Conservation (phyloP, 2,329 filamentous ascomycete species). For the Penicillium occitanis region DNA sequence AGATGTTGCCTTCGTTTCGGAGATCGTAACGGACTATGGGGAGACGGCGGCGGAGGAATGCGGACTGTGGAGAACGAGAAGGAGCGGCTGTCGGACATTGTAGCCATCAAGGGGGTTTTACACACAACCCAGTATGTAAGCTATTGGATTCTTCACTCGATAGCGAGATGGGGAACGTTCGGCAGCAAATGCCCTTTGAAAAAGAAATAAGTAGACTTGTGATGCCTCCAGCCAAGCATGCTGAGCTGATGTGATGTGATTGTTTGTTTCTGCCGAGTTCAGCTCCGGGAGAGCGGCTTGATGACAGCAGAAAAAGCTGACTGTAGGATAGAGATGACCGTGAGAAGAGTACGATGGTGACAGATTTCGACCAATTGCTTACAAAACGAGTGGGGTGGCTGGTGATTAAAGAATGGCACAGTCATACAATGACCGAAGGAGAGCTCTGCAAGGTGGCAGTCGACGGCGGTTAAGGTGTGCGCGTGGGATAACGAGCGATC, state of each 20-base stretch:
- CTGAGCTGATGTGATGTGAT: conserved; percentile 14
- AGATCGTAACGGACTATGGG: conserved; percentile 40
- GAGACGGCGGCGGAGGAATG: conserved; percentile 32
- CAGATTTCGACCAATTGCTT: conserved; percentile 11
- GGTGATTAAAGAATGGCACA: background rate
- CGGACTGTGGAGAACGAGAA: conserved; percentile 33
- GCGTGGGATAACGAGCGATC: background rate
- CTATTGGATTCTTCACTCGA: conserved; percentile 7
- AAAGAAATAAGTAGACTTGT: conserved; percentile 10
- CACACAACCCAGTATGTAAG: conserved; percentile 6
- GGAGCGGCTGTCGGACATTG: conserved; percentile 30
- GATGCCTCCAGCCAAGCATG: conserved; percentile 18
- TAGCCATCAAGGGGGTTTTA: conserved; percentile 1
- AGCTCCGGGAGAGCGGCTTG: conserved; percentile 1
- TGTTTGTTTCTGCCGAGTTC: conserved; percentile 4
- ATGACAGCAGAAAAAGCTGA: background rate
- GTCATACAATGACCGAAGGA: background rate
- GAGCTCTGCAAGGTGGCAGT: conserved; percentile 16
- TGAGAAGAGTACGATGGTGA: background rate
- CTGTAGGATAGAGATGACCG: too few relatives aligned
- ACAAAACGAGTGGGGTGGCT: conserved; percentile 8
- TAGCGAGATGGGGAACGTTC: conserved; percentile 7
- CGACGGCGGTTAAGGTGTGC: conserved; percentile 1
- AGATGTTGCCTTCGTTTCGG: conserved; percentile 40
- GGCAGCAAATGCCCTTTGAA: conserved; percentile 18